Evolutionary conservation across 192 early-diverging fungal species (phyloP).

Genomic region (Rhizoclosmatium sp.): DNA sequence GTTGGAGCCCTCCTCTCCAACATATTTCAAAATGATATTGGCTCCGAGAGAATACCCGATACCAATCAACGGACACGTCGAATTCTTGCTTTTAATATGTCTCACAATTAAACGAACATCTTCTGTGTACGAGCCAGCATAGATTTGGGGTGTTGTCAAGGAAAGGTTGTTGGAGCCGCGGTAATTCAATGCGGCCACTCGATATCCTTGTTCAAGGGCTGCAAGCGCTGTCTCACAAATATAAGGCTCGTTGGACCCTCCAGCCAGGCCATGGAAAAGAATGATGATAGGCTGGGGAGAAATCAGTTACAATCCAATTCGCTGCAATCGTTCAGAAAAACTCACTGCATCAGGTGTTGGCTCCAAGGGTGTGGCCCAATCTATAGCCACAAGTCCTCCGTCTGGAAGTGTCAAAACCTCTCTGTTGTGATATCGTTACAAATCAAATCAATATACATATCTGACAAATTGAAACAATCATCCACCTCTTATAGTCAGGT

Average conservation of each 20-base stretch:
- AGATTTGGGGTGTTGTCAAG: conserved; percentile 80
- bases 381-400: conserved; percentile 13
- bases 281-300: conserved; percentile 71
- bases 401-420: conserved; percentile 6
- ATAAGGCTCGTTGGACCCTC: conserved; percentile 91
- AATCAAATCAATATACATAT: too few relatives aligned
- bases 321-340: neutral
- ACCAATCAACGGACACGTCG: conserved; percentile 75
- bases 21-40: conserved; percentile 90
- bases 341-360: neutral
- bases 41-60: conserved; percentile 92
- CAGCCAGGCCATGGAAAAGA: conserved; percentile 90
- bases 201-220: conserved; percentile 56
- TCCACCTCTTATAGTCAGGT: neutral
- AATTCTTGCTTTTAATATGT: conserved; percentile 61
- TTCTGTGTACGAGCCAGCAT: conserved; percentile 82
- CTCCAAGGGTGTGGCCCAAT: conserved; percentile 7
- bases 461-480: too few relatives aligned
- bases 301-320: neutral
- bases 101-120: conserved; percentile 73
- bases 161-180: conserved; percentile 87
- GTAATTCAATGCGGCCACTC: conserved; percentile 86
- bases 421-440: neutral
- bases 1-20: conserved; percentile 79
- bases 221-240: conserved; percentile 74